A percentile compares a stretch with the other conserved stretches of the same genome.
Evolutionary conservation across 345 rosid genomes (phyloP).

Genomic region (Pelargonium nanum): DNA sequence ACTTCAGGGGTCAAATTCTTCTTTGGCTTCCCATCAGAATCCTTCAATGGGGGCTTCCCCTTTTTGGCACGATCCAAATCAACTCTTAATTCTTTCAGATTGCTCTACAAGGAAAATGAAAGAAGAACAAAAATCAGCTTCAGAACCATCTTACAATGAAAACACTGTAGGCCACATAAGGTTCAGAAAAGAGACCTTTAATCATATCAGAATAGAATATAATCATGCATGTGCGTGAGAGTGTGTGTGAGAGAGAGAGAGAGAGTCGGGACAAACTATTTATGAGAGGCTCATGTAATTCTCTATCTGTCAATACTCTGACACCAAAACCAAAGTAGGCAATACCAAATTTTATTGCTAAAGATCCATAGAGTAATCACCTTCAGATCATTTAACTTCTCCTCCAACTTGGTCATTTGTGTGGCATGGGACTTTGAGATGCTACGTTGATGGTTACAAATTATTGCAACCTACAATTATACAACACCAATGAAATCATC

Average conservation of each 20-base stretch:
- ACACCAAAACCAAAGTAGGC: too few species aligned
- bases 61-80: constrained; percentile 78
- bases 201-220: constrained; percentile 12
- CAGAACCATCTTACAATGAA: too few species aligned
- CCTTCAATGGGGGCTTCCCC: constrained; percentile 81
- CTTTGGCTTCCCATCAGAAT: constrained; percentile 74
- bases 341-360: too few species aligned
- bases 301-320: too few species aligned
- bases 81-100: constrained; percentile 47
- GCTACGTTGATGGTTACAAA: constrained; percentile 95
- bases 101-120: constrained; percentile 31
- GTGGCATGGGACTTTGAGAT: constrained; percentile 72
- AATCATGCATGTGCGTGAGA: too few species aligned
- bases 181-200: too few species aligned
- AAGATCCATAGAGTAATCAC: too few species aligned
- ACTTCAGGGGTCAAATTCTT: constrained; percentile 66
- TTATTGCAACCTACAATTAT: constrained; percentile 99
- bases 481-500: too few species aligned
- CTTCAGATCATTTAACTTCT: constrained; percentile 69
- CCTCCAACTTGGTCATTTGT: constrained; percentile 68
- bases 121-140: not conserved
- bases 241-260: too few species aligned
- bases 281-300: too few species aligned
- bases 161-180: too few species aligned
- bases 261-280: too few species aligned